Evolutionary conservation across 2,329 filamentous ascomycete species (phyloP), one percentile per base, ranked within the genome.

Genomic region (Sphaerulina vaccinii): DNA sequence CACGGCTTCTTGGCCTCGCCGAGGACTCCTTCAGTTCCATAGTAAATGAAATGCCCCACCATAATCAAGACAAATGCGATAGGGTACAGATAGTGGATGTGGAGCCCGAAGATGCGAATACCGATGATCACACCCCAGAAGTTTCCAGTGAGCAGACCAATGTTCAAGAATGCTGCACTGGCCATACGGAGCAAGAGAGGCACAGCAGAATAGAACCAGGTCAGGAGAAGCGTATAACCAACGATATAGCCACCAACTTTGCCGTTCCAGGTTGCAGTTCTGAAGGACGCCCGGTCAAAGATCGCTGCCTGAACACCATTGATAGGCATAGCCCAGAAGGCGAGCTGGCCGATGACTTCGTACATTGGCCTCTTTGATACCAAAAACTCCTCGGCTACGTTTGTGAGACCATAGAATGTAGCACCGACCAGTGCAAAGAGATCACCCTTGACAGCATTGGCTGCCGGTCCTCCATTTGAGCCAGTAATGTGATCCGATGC

Each of bases 71-170:
- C 88, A 70, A 99, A 99, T 10, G 93, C 92, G 67, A 96, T 88
- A 4, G 93, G 92, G 73, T 99, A 99, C 73, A 96, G 79, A 78
- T 83, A 96, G 73, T 96, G 88, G 52, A 99, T 83, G 35, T 72
- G 72, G 62, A 87, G 82, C 38, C 86, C 83, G 66, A 99, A 95
- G 42, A 97, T 88, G 68, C 85, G 81, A 61, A 95, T 83, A 43
- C 93, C 93, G 62, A 99, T 92, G 61, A 95, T 87, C 56, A 95
- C 87, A 59, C 90, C 91, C 93, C 93, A 99, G 75, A 97, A 97
- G 73, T 95, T 96, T 63, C 85, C 89, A 2, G 93, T 97, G 54
- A 99, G 78, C 59, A 99, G 77, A 6, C 87, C 92, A 65, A 97
- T 95, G 72, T 99, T 95, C 77, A 96, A 95, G 74, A 99, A 96